Evolutionary conservation across 345 rosid species (phyloP).

Genomic region (Heritiera littoralis): DNA sequence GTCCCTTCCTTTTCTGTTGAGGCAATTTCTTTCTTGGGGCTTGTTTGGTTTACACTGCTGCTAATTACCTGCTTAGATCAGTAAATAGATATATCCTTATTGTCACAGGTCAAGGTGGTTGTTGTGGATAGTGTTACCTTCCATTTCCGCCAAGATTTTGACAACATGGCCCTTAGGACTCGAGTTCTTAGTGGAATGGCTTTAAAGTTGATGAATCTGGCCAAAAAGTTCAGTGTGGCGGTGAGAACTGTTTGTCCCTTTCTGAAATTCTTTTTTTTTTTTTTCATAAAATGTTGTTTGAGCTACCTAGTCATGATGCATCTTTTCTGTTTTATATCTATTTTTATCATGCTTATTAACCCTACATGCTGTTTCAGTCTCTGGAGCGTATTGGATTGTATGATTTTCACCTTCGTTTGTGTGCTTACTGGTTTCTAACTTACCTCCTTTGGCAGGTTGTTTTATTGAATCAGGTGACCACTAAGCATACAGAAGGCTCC

Average conservation of each 20-base stretch:
- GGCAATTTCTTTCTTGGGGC: neutral
- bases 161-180: conserved; percentile 80
- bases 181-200: conserved; percentile 79
- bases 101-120: conserved; percentile 73
- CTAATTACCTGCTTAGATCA: neutral
- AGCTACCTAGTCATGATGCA: neutral
- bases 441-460: conserved; percentile 59
- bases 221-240: conserved; percentile 75
- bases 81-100: conserved; percentile 11
- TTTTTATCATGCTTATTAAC: neutral
- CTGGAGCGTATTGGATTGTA: neutral
- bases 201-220: conserved; percentile 84
- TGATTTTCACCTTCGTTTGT: neutral
- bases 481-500: conserved; percentile 73
- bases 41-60: neutral
- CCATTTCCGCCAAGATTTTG: conserved; percentile 97
- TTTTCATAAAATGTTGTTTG: neutral
- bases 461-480: conserved; percentile 86
- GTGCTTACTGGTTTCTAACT: neutral
- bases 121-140: conserved; percentile 84
- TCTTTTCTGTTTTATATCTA: neutral
- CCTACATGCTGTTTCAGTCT: neutral
- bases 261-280: neutral
- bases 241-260: conserved; percentile 40
- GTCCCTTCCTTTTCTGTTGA: neutral